Percentiles rank a stretch among this genome's conserved stretches.
Evolutionary conservation across 139 green algal species (phyloP).

Genomic region (Micractinium sp.): DNA sequence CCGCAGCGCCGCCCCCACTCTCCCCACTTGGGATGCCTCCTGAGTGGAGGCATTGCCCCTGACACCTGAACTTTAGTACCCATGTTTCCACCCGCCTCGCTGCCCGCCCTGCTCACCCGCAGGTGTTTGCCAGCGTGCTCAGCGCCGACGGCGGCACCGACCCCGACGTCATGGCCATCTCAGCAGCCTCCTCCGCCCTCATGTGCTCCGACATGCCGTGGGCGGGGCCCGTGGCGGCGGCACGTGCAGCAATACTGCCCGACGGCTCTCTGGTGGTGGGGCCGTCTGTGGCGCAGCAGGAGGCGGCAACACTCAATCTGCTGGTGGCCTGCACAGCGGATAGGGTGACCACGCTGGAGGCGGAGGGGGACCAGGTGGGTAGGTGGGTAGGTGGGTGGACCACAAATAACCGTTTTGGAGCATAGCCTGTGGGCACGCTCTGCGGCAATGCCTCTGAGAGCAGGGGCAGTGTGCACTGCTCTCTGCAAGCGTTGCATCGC

Average conservation of each 20-base stretch:
- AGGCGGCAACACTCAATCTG: conserved; percentile 44
- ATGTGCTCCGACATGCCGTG: conserved; percentile 72
- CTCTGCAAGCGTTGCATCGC: not conserved
- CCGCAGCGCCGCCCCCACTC: too few species aligned
- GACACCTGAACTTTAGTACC: too few species aligned
- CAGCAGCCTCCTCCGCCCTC: conserved; percentile 78
- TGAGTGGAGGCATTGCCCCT: too few species aligned
- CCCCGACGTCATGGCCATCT: conserved; percentile 76
- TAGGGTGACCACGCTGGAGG: conserved; percentile 70
- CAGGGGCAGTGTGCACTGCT: not conserved
- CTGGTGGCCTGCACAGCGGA: conserved; percentile 67
- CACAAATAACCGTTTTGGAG: too few species aligned
- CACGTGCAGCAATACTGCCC: conserved; percentile 37
- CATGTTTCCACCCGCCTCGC: too few species aligned
- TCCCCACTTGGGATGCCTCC: too few species aligned
- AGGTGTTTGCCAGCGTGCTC: conserved; percentile 61
- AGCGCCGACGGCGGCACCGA: conserved; percentile 62
- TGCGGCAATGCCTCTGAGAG: too few species aligned
- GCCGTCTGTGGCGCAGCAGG: conserved; percentile 25
- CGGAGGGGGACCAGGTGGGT: conserved; percentile 33
- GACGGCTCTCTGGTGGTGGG: conserved; percentile 21
- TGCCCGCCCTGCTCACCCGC: too few species aligned
- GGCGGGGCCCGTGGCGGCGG: conserved; percentile 70
- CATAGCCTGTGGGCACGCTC: too few species aligned
- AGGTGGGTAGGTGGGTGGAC: not conserved